These are phyloP conservation scores for Aspergillus sclerotioniger DNA, from an alignment of 495 filamentous ascomycete species.

Conservation along the genomic window DNA sequence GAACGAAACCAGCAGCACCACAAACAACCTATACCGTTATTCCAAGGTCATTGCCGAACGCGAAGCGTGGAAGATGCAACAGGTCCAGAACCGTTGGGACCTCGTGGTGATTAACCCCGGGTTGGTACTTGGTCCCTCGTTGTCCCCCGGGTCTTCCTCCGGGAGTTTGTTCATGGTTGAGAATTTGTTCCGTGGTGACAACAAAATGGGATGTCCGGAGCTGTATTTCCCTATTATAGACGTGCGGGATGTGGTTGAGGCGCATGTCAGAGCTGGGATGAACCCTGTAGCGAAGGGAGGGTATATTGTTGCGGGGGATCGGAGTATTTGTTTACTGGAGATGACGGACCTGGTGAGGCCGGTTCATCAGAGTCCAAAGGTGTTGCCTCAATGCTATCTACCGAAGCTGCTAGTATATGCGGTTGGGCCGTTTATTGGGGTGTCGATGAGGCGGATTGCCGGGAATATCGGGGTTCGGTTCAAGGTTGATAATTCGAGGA, in stretches of 20 bases:
- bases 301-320: background rate
- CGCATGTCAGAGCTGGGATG: background rate
- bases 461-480: background rate
- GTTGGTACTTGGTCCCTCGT: background rate
- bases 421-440: background rate
- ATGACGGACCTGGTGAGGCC: background rate
- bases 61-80: background rate
- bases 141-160: background rate
- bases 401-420: background rate
- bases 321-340: background rate
- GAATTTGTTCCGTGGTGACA: background rate
- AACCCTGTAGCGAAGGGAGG: background rate
- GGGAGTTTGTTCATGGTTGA: background rate
- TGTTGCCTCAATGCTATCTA: background rate
- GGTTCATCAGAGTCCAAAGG: background rate
- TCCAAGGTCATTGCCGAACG: constrained; percentile 3
- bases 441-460: background rate
- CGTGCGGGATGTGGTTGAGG: constrained; percentile 1
- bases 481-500: background rate
- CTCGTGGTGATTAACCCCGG: constrained; percentile 1
- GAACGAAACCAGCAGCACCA: background rate
- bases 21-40: constrained; percentile 2
- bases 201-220: background rate
- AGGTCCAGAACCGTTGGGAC: background rate
- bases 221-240: background rate